Evolutionary conservation across 1,139 yeast genomes (phyloP).

Genomic region (Blastobotrys raffinosifermentans): DNA sequence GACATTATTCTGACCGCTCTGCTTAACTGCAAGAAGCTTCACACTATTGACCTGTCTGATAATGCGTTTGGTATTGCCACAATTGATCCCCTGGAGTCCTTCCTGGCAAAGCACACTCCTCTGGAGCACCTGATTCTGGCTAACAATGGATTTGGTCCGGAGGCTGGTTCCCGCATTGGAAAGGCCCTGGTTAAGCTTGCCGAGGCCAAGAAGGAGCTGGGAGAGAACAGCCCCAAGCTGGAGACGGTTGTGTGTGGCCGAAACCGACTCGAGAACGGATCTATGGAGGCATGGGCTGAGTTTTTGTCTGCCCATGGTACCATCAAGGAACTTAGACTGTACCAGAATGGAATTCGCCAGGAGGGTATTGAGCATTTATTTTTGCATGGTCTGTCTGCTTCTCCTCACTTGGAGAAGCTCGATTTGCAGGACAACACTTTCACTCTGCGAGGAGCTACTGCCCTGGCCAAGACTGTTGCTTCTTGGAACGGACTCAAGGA

Average conservation of each 20-base stretch:
- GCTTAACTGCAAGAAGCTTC: constrained; percentile 59
- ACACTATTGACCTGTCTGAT: constrained; percentile 78
- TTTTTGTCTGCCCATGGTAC: constrained; percentile 73
- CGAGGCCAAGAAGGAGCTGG: constrained; percentile 48
- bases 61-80: constrained; percentile 97
- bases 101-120: constrained; percentile 68
- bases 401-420: constrained; percentile 56
- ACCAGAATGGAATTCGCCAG: constrained; percentile 96
- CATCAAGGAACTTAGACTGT: constrained; percentile 68
- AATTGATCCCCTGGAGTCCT: constrained; percentile 79
- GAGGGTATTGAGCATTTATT: constrained; percentile 77
- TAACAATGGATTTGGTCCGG: constrained; percentile 97
- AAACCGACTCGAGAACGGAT: constrained; percentile 93
- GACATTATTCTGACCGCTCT: constrained; percentile 67
- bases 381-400: constrained; percentile 60
- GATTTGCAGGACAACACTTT: constrained; percentile 95
- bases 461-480: constrained; percentile 55
- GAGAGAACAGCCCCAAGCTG: constrained; percentile 38
- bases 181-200: constrained; percentile 71
- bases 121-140: constrained; percentile 81
- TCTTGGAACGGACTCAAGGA: constrained; percentile 60
- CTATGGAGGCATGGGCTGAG: constrained; percentile 54
- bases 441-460: constrained; percentile 74
- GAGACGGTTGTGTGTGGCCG: constrained; percentile 93
- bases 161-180: constrained; percentile 93